Evolutionary conservation across 768 basidiomycete genomes (phyloP).

Genomic region (Tephrocybe rancida): DNA sequence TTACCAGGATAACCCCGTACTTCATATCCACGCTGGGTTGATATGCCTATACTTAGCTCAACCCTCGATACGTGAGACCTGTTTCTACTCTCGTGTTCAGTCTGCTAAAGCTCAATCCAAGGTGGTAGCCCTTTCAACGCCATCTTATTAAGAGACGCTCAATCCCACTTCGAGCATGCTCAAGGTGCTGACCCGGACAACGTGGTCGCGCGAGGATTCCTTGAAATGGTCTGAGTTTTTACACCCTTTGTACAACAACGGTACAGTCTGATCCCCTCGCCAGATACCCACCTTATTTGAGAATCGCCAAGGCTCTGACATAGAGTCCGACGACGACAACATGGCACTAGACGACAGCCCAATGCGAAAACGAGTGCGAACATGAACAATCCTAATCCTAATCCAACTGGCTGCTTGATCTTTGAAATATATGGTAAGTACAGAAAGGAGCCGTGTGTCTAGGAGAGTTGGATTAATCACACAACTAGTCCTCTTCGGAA

Average conservation of each 20-base stretch:
- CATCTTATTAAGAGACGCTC: constrained; percentile 52
- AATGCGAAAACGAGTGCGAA: constrained; percentile 38
- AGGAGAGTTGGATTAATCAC: background rate
- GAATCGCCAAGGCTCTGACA: constrained; percentile 8
- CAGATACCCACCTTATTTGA: constrained; percentile 14
- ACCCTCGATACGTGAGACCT: constrained; percentile 20
- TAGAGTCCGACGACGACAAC: constrained; percentile 38
- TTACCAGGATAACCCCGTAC: constrained; percentile 76
- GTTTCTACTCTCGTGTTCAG: background rate
- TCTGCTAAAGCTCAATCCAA: constrained; percentile 3
- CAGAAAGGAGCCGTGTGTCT: background rate
- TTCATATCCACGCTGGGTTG: constrained; percentile 86
- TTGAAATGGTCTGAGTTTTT: constrained; percentile 45
- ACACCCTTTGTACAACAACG: background rate
- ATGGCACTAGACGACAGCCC: constrained; percentile 26
- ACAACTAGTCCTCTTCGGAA: constrained; percentile 56
- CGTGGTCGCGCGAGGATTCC: constrained; percentile 50
- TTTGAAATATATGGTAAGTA: too few species aligned
- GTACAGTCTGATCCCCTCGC: background rate
- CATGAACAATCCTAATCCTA: too few species aligned
- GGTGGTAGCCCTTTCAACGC: constrained; percentile 27
- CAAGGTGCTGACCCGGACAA: constrained; percentile 61
- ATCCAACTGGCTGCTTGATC: too few species aligned
- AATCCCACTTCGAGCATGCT: constrained; percentile 67
- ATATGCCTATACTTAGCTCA: constrained; percentile 67